phyloP scores from a whole-genome alignment of 2,329 filamentous ascomycete genomes.

The Dactylellina leptospora region DNA sequence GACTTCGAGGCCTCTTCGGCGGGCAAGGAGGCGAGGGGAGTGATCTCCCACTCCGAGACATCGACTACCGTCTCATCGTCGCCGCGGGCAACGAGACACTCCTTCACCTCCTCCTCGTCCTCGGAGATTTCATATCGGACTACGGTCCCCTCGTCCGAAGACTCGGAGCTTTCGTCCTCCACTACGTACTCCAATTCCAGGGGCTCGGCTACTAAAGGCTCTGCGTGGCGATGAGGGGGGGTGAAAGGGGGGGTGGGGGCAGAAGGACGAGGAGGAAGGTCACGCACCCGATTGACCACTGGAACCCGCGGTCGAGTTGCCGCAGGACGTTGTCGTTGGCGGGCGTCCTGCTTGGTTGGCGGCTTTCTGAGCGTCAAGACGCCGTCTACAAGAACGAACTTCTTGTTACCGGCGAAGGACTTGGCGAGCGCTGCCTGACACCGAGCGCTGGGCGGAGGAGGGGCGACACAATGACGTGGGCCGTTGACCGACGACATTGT shows the following conservation, averaged over 20 bases:
- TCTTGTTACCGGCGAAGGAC: conserved; percentile 24
- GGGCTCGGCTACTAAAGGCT: not conserved
- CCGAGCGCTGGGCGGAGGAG: not conserved
- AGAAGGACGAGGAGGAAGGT: not conserved
- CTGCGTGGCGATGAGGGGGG: not conserved
- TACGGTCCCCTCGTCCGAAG: not conserved
- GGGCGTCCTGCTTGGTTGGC: not conserved
- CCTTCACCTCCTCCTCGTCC: not conserved
- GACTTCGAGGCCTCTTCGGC: not conserved
- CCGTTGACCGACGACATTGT: not conserved
- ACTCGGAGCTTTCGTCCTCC: not conserved
- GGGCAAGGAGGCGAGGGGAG: not conserved
- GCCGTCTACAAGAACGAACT: conserved; percentile 13
- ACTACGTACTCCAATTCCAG: not conserved
- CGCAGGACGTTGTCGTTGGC: not conserved
- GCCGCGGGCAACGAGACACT: not conserved
- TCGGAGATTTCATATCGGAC: not conserved
- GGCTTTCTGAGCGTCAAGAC: conserved; percentile 12
- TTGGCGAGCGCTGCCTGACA: not conserved
- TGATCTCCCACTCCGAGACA: not conserved
- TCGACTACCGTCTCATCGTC: not conserved
- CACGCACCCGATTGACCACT: not conserved
- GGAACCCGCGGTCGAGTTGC: not conserved
- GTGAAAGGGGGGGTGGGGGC: not conserved
- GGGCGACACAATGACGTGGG: not conserved